Percentiles rank a stretch among this genome's conserved stretches.
Evolutionary conservation across 345 rosid genomes (phyloP).

Genomic region (Litchi chinensis): DNA sequence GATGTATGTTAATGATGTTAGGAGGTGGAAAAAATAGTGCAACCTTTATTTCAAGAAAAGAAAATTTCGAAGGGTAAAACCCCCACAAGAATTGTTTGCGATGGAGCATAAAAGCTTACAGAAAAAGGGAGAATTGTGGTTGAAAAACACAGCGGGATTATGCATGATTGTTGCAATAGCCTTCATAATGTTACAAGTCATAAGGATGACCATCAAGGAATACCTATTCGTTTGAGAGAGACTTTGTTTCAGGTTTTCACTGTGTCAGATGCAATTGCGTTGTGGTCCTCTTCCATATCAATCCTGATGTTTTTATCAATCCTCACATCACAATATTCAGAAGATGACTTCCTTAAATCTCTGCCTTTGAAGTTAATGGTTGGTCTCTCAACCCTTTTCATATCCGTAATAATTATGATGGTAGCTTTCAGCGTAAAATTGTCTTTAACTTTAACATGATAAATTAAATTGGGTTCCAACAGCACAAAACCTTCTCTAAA

Average conservation of each 20-base stretch:
- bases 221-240: not conserved
- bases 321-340: not conserved
- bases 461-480: not conserved
- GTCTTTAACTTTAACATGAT: not conserved
- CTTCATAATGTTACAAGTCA: slow-evolving; percentile 6
- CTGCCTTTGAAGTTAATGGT: not conserved
- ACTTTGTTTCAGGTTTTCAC: not conserved
- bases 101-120: not conserved
- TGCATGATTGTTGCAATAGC: slow-evolving; percentile 22
- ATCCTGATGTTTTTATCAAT: not conserved
- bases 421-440: not conserved
- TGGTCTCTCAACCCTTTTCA: not conserved
- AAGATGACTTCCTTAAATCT: not conserved
- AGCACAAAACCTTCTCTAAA: no score
- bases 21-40: slow-evolving; percentile 24
- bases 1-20: not conserved
- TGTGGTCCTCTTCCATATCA: not conserved
- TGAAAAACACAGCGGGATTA: not conserved
- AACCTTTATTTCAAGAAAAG: not conserved
- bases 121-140: slow-evolving; percentile 21
- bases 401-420: not conserved
- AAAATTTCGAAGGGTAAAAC: not conserved
- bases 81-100: slow-evolving; percentile 1
- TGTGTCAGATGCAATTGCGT: not conserved
- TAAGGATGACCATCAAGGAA: not conserved